Evolutionary conservation across 148 eudicot species (phyloP), one percentile per base, ranked within the genome.

Genomic region (Amaranthus palmeri): DNA sequence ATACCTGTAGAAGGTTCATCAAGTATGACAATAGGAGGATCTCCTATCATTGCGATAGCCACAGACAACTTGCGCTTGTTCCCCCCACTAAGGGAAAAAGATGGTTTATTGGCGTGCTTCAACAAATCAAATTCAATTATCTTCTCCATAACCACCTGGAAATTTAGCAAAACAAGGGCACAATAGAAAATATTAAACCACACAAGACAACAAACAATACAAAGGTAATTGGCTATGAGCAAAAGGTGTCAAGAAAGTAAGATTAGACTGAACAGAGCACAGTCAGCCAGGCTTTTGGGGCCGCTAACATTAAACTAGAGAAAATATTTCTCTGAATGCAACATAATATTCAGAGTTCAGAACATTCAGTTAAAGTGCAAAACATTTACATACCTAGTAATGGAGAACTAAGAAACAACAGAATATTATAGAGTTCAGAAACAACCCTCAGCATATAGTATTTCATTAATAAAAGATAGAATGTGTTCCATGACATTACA

Each of bases 1-100:
- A 42, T 80, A 93, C 98, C 98, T 71, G 98, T 95, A 10, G 98
- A 95, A 73, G 98, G 98, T 78, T 95, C 98, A 76, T 95, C 98
- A 69, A 95, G 96, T 68, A 95, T 86, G 77, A 95, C 97, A 72
- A 95, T 87, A 14, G 98, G 88, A 75, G 98, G 98, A 83, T 95
- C 92, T 72, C 97, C 98, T 81, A 95, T 91, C 98, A 95, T 95
- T 53, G 98, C 98, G 74, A 95, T 88, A 52, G 98, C 98, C 77
- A 95, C 98, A 65, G 98, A 95, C 73, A 95, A 78, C 76, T 95
- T 95, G 78, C 98, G 96, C 83, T 89, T 93, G 86, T 89, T 95
- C 13, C 97, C 98, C 17, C 97, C 98, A 77, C 98, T 95, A 47
- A 95, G 85, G 65, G 97, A 74, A 80, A 82, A 88, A 68, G 98